These are phyloP conservation scores for Zoysia pacifica DNA, from an alignment of 176 grass and related monocot genomes.

Conservation along the genomic window DNA sequence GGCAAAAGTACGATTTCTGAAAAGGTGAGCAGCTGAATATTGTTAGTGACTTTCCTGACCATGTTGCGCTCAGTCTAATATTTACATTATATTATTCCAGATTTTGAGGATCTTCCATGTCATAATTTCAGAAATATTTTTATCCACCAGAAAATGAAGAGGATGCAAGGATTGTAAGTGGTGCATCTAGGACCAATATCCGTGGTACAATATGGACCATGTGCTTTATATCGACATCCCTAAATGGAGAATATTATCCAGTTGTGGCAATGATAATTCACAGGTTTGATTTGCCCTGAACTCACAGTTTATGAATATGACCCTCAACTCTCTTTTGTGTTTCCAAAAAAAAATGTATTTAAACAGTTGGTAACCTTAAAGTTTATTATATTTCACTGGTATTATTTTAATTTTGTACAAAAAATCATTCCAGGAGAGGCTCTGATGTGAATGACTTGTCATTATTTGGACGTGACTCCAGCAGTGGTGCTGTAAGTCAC, in stretches of 20 bases:
- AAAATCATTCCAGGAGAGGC: slow-evolving; percentile 67
- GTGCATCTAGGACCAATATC: slow-evolving; percentile 45
- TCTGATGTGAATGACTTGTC: slow-evolving; percentile 74
- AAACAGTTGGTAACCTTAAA: background rate
- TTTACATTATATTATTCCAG: slow-evolving; percentile 83
- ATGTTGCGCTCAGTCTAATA: slow-evolving; percentile 59
- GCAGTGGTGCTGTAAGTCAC: slow-evolving; percentile 46
- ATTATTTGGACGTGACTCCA: slow-evolving; percentile 67
- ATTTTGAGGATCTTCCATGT: slow-evolving; percentile 90
- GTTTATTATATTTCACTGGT: slow-evolving; percentile 10
- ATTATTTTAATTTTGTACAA: slow-evolving; percentile 30
- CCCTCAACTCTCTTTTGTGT: background rate
- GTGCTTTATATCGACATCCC: slow-evolving; percentile 79
- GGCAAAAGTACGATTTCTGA: slow-evolving; percentile 55
- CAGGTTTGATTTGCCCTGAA: slow-evolving; percentile 54
- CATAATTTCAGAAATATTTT: slow-evolving; percentile 98
- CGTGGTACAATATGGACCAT: slow-evolving; percentile 93
- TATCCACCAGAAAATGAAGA: slow-evolving; percentile 91
- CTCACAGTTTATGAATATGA: background rate
- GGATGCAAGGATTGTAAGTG: slow-evolving; percentile 46
- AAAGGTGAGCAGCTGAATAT: slow-evolving; percentile 61
- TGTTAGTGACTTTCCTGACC: slow-evolving; percentile 39
- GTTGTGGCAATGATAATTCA: slow-evolving; percentile 84
- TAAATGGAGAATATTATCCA: slow-evolving; percentile 70
- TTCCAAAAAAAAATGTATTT: background rate